Base-by-base conservation (phyloP, 306 rosid genomes). In the Prosopis cineraria region DNA sequence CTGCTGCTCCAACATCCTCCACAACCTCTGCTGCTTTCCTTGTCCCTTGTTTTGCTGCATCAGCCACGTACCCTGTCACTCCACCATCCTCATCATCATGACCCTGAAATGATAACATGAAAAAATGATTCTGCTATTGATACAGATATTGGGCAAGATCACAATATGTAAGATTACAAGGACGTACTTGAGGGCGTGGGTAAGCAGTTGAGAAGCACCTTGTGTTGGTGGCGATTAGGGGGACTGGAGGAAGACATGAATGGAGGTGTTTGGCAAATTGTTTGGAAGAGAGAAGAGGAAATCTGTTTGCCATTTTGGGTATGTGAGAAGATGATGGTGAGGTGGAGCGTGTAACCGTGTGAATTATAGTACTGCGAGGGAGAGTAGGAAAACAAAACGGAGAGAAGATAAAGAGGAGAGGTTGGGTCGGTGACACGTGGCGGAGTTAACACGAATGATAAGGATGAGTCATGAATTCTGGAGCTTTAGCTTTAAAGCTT, bases 231-330 rank as follows among this genome's bases (percentile, higher is more conserved):
- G 12, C 34, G 63, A 71, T 41, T 2, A 43, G 7, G 16, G 67
- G 16, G 55, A 76, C 8, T 59, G 27, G n/a, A 45, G 76, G 43
- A 75, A 45, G 12, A 7, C 36, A 76, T 72, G 84, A 45, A 77
- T 47, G 80, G 29, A 82, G 40, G 36, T 41, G 64, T 66, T 78
- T 81, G 77, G 72, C 22, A 17, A 82, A 27, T 22, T 66, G 41
- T 64, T 73, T 78, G 70, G 84, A 79, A 5, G 44, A 40, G 67
- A 74, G 24, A 25, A 40, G 24, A 39, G 77, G 12, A 56, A 80
- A 34, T 76, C 72, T 87, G 71, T 81, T 80, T n/a, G 90, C 80
- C 90, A 86, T 86, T 65, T 52, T 72, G 17, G 7, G 5, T 33
- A 7, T 13, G 2, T 10, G 10, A 0, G 45, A 11, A 39, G 72